Evolutionary conservation across 768 basidiomycete genomes (phyloP).

Genomic region (Boletus insuetus): DNA sequence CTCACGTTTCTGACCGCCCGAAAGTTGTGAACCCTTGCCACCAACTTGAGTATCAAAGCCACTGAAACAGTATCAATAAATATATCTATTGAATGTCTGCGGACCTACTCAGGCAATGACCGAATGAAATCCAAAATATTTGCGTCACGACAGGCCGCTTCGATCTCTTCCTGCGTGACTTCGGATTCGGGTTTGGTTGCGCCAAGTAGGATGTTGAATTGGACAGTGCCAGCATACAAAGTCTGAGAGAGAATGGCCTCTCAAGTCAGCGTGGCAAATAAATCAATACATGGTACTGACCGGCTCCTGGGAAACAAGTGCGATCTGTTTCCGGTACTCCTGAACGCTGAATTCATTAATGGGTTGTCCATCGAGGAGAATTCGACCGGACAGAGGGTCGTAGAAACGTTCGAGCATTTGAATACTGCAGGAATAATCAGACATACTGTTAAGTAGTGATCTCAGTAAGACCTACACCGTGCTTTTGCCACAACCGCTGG

Average conservation of each 20-base stretch:
- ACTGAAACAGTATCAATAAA: slow-evolving; percentile 34
- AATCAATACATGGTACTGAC: slow-evolving; percentile 14
- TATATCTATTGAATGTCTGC: neutral
- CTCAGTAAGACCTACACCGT: slow-evolving; percentile 56
- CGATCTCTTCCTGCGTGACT: slow-evolving; percentile 85
- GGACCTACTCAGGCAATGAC: slow-evolving; percentile 71
- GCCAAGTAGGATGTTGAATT: slow-evolving; percentile 89
- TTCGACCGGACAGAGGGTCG: slow-evolving; percentile 68
- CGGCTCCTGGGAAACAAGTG: slow-evolving; percentile 90
- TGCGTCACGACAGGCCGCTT: slow-evolving; percentile 79
- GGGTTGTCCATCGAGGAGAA: slow-evolving; percentile 72
- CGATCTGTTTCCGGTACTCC: slow-evolving; percentile 85
- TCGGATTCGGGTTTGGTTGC: slow-evolving; percentile 72
- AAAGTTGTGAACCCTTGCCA: slow-evolving; percentile 86
- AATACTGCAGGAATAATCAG: slow-evolving; percentile 44
- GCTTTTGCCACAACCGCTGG: slow-evolving; percentile 79
- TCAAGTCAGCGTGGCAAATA: slow-evolving; percentile 1
- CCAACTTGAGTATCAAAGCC: slow-evolving; percentile 93
- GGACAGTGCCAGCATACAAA: slow-evolving; percentile 86
- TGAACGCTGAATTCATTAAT: slow-evolving; percentile 78
- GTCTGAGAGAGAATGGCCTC: slow-evolving; percentile 35
- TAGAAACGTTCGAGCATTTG: slow-evolving; percentile 85
- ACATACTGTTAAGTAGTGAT: neutral
- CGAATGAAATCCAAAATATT: slow-evolving; percentile 91
- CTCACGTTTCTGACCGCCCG: slow-evolving; percentile 84